Evolutionary conservation across 1,139 yeast species (phyloP).

Genomic region (Suhomyces terraborum): DNA sequence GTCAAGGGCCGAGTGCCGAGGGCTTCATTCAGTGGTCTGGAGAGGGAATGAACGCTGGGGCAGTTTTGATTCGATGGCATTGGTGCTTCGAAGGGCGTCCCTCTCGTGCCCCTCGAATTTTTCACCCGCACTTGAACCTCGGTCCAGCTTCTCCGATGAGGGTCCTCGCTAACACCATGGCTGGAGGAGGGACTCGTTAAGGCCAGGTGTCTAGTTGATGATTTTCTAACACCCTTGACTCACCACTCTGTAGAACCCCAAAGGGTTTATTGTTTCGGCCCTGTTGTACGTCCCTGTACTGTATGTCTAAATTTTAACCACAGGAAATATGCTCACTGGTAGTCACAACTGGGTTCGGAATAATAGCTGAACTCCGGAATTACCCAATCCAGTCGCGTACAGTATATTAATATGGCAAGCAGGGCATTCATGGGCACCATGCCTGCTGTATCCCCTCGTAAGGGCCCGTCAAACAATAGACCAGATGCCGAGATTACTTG

Average conservation of each 20-base stretch:
- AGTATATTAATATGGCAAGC: not conserved
- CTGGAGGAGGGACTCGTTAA: too few species aligned
- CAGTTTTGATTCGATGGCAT: too few species aligned
- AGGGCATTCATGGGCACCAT: too few species aligned
- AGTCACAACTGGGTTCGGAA: not conserved
- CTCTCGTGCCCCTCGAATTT: too few species aligned
- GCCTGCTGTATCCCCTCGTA: not conserved
- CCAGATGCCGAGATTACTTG: not conserved
- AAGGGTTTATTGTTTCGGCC: slow-evolving; percentile 1
- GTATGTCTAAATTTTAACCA: slow-evolving; percentile 7
- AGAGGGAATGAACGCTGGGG: not conserved
- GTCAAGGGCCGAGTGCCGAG: too few species aligned
- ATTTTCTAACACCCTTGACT: too few species aligned
- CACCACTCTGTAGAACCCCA: too few species aligned
- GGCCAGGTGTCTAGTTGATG: too few species aligned
- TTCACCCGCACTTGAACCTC: not conserved
- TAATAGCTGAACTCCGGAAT: not conserved
- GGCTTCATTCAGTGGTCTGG: not conserved
- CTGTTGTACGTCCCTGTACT: too few species aligned
- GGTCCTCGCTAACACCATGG: too few species aligned
- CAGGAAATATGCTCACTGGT: slow-evolving; percentile 6
- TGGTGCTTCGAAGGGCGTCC: too few species aligned
- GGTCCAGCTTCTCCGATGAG: too few species aligned
- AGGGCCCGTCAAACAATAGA: slow-evolving; percentile 1
- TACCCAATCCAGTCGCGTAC: slow-evolving; percentile 1